Conservation (phyloP, 768 basidiomycete genomes). For the Termitomyces sp. region DNA sequence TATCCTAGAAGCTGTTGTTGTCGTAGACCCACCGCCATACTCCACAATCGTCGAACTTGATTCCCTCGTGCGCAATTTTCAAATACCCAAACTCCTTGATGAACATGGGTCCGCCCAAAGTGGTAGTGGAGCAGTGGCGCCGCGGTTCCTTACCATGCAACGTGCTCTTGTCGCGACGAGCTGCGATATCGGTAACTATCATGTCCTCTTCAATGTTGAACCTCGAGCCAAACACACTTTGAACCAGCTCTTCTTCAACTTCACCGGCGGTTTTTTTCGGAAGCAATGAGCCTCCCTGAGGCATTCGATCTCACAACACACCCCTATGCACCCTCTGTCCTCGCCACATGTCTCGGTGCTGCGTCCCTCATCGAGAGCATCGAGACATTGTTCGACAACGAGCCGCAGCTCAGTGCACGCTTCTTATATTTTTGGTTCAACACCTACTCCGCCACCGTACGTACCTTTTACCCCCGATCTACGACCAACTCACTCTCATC, state of each 20-base stretch:
- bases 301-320: constrained; percentile 53
- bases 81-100: constrained; percentile 46
- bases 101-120: constrained; percentile 22
- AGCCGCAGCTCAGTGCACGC: constrained; percentile 58
- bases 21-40: constrained; percentile 51
- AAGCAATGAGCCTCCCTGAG: constrained; percentile 53
- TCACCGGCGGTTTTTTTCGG: constrained; percentile 65
- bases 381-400: constrained; percentile 51
- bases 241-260: constrained; percentile 60
- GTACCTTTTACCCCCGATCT: constrained; percentile 18
- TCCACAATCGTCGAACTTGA: constrained; percentile 51
- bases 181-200: constrained; percentile 54
- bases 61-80: constrained; percentile 50
- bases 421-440: constrained; percentile 77
- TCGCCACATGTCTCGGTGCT: constrained; percentile 63
- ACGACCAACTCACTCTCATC: background rate
- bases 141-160: constrained; percentile 62
- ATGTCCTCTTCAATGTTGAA: background rate
- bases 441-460: constrained; percentile 66
- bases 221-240: background rate
- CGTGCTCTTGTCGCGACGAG: constrained; percentile 57
- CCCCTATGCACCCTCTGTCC: constrained; percentile 63
- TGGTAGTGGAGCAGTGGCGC: constrained; percentile 20
- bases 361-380: constrained; percentile 55
- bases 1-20: constrained; percentile 54